Base-by-base conservation (phyloP, 2,329 filamentous ascomycete genomes). In the Beauveria bassiana region DNA sequence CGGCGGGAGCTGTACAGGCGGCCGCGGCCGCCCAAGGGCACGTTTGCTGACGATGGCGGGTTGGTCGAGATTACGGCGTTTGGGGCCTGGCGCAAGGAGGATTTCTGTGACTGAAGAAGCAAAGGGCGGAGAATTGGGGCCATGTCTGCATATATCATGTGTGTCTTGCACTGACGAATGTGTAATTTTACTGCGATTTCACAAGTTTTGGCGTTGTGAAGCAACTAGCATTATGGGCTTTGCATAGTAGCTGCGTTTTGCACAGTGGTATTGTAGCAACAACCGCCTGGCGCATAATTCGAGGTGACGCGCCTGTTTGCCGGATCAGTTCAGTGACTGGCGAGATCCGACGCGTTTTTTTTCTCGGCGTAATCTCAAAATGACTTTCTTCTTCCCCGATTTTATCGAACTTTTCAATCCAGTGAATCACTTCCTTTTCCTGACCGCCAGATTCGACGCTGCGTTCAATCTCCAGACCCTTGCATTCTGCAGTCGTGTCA, bases 1-100 rank as follows among this genome's bases (percentile, higher is more conserved):
- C 72, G 75, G 12, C 76, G 84, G 67, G 71, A 69, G 2, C 64
- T 91, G 63, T 91, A 91, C 72, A 67, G 65, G 34, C 72, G 22
- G 22, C 42, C 54, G 43, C 42, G 26, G 2, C 42, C 42, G 47
- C 31, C 28, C 7, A 58, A 45, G 53, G 47, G 50, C 24, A 75
- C 24, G 45, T 54, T 34, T n/a, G 22, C 42, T 2, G 71, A 75
- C 45, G 43, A 58, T 5, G 55, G 28, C n/a, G 45, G 45, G 14
- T 12, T 46, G 45, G 34, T 40, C 5, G 55, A 49, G 45, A 34
- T 45, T 43, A 45, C 18, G 24, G 5, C 40, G 18, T 28, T 42
- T 46, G 53, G 31, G 5, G 38, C 4, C 40, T 46, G 53, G n/a
- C 24, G 24, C 22, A 24, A 56, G 42, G 16, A n/a, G 20, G 42